Conservation (phyloP, 805 yeast genomes). For the Candida methanosorbosa region DNA sequence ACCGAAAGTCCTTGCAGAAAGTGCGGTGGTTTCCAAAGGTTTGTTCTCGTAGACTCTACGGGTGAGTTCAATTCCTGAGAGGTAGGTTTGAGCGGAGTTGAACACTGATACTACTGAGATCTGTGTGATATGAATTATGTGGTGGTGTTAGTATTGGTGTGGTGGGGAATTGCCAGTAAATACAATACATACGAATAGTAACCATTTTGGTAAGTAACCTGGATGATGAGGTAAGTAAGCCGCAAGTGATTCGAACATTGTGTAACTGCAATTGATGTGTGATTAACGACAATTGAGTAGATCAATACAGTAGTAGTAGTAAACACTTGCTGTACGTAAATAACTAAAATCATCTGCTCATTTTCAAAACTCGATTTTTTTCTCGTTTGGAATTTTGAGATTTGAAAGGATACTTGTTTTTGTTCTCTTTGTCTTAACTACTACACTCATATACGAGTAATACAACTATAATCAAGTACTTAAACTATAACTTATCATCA, state of each 20-base stretch:
- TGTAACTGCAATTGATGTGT: no score
- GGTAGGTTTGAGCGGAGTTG: conserved; percentile 82
- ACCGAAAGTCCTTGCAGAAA: conserved; percentile 95
- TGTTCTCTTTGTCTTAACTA: no score
- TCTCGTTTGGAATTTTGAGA: no score
- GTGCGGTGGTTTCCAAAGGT: conserved; percentile 46
- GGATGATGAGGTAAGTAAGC: conserved; percentile 32
- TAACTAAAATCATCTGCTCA: no score
- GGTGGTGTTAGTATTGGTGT: conserved; percentile 25
- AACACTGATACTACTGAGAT: conserved; percentile 85
- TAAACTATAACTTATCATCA: no score
- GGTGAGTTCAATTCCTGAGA: conserved; percentile 65
- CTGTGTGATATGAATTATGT: conserved; percentile 7
- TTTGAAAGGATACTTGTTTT: no score
- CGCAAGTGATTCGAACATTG: conserved; percentile 7
- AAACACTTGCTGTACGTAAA: no score
- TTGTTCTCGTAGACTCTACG: conserved; percentile 66
- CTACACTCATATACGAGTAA: no score
- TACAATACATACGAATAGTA: conserved; percentile 44
- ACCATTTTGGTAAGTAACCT: conserved; percentile 70
- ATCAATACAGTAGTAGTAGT: no score
- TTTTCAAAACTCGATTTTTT: no score
- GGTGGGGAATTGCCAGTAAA: background rate
- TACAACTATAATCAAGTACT: no score
- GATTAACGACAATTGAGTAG: no score